Percentiles rank a stretch among this genome's conserved stretches.
phyloP scores from a whole-genome alignment of 345 rosid species.

The Citrus sp. region DNA sequence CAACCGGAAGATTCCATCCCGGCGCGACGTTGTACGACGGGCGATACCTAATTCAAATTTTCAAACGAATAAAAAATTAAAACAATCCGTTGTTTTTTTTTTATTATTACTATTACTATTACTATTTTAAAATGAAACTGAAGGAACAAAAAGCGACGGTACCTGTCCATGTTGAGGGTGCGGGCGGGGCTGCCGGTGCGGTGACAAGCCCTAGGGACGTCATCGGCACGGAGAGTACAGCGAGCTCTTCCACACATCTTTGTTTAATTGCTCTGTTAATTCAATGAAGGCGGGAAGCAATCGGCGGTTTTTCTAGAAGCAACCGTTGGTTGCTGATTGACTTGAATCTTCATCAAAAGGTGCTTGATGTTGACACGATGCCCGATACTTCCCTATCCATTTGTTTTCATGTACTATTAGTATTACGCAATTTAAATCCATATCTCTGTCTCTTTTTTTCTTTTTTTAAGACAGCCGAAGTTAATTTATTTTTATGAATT shows the following conservation, averaged over 20 bases:
- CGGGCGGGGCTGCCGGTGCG: constrained; percentile 38
- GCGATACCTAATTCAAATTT: constrained; percentile 48
- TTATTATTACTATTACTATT: too few species aligned
- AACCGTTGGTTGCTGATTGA: background rate
- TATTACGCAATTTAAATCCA: too few species aligned
- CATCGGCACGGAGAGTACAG: constrained; percentile 66
- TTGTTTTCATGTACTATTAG: too few species aligned
- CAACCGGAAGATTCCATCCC: constrained; percentile 63
- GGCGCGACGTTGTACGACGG: constrained; percentile 78
- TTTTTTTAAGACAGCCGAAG: too few species aligned
- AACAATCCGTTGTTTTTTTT: background rate
- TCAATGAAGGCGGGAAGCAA: background rate
- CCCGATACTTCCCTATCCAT: background rate
- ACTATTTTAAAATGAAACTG: background rate
- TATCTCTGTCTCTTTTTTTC: too few species aligned
- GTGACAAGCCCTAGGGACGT: constrained; percentile 64
- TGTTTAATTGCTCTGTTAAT: too few species aligned
- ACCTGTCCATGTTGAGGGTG: constrained; percentile 60
- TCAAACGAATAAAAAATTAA: background rate
- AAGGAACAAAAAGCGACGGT: background rate
- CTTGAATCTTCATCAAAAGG: background rate
- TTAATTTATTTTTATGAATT: too few species aligned
- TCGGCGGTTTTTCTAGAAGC: background rate
- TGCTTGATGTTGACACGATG: background rate
- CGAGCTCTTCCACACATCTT: constrained; percentile 89